Conservation (phyloP, 495 filamentous ascomycete species). For the Podospora pseudopauciseta region DNA sequence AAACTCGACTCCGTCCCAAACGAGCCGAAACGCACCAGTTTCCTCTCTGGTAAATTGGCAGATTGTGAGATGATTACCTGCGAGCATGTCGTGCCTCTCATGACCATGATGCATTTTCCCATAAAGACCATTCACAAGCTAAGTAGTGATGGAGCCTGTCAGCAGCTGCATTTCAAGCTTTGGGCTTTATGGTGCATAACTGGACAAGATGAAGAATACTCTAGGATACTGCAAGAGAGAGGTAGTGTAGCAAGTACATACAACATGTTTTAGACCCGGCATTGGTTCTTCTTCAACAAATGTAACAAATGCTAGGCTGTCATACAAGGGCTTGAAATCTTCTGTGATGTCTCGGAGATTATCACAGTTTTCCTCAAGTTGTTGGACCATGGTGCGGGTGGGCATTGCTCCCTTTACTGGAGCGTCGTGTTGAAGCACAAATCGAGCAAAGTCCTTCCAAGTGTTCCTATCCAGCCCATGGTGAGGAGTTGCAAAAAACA, state of each 20-base stretch:
- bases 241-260: neutral
- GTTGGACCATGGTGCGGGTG: slow-evolving; percentile 10
- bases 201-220: too few species aligned
- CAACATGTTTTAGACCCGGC: slow-evolving; percentile 1
- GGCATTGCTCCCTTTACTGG: slow-evolving; percentile 3
- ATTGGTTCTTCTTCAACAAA: slow-evolving; percentile 12
- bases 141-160: neutral
- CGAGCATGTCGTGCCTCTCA: neutral
- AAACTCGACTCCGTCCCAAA: neutral
- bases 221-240: too few species aligned
- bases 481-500: slow-evolving; percentile 20
- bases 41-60: slow-evolving; percentile 10
- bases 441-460: slow-evolving; percentile 11
- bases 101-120: slow-evolving; percentile 9
- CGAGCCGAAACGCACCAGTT: neutral
- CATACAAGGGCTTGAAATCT: slow-evolving; percentile 15
- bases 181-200: neutral
- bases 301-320: slow-evolving; percentile 10
- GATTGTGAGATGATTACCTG: slow-evolving; percentile 16
- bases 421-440: slow-evolving; percentile 5
- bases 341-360: slow-evolving; percentile 7
- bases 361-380: slow-evolving; percentile 4
- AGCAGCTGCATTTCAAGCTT: neutral
- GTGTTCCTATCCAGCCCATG: slow-evolving; percentile 1
- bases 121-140: slow-evolving; percentile 9